Base-by-base conservation (phyloP, 2,329 filamentous ascomycete genomes). In the Colletotrichum paranaense region DNA sequence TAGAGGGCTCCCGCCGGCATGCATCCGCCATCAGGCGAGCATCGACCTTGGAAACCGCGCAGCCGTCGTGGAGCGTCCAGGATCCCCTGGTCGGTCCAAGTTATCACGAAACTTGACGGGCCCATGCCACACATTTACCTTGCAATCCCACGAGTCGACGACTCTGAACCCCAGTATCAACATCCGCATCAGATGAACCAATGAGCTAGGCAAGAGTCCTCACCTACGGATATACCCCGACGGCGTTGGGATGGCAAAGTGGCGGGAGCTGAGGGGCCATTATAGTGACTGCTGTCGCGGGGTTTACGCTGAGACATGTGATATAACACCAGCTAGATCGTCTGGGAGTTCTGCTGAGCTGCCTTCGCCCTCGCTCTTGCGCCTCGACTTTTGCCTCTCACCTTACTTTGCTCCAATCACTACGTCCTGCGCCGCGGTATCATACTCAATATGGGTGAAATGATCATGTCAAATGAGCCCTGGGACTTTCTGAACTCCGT, bases 401-500 rank as follows among this genome's bases (percentile, higher is more conserved):
- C 9, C 3, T 16, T 28, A 9, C 1, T 49, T 14, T 30, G 2
- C 6, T 11, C 22, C 22, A 7, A 53, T 12, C 30, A 38, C n/a
- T 30, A 24, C n/a, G 7, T 11, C 6, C 7, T 11, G 5, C 4
- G n/a, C 46, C 24, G 22, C 28, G 2, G 12, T 3, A 32, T 16
- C 11, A 12, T 1, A 3, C 24, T 12, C 30, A n/a, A 28, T 4
- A 73, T 73, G 70, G 70, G 70, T 24, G 70, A 73, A 22, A 73
- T 73, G 66, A 73, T 73, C 32, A 60, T 70, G 32, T 73, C 70
- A 3, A 32, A 69, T 24, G 70, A 70, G 32, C 70, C 70, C 7
- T 73, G 70, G 70, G 70, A 73, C 66, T 59, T 69, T n/a, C 26
- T 73, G 11, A 73, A 73, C 66, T 73, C 70, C 5, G 66, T 73